Percentiles rank a stretch among this genome's conserved stretches.
Conservation (phyloP, 106 monocot genomes). For the Ottelia alismoides region DNA sequence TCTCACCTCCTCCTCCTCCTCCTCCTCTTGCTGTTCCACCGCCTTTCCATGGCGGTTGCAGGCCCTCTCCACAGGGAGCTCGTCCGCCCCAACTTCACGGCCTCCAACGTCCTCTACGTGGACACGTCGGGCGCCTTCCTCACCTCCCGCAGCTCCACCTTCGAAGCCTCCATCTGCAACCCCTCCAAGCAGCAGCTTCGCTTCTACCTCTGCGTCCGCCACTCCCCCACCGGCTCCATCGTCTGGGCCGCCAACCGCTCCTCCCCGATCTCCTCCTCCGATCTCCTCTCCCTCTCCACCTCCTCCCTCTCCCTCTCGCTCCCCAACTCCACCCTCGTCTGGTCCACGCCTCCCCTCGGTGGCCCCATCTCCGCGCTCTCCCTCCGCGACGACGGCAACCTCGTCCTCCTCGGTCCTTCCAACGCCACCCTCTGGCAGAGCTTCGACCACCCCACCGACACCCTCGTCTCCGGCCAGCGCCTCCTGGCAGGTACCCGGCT, state of each 20-base stretch:
- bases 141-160: slow-evolving; percentile 20
- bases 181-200: slow-evolving; percentile 12
- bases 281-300: slow-evolving; percentile 28
- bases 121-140: slow-evolving; percentile 48
- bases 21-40: slow-evolving; percentile 14
- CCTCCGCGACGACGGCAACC: slow-evolving; percentile 71
- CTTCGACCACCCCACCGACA: slow-evolving; percentile 70
- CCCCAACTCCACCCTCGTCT: slow-evolving; percentile 14
- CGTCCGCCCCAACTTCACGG: slow-evolving; percentile 40
- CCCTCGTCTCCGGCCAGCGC: slow-evolving; percentile 43
- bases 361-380: slow-evolving; percentile 26
- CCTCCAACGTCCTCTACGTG: slow-evolving; percentile 32
- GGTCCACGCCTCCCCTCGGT: slow-evolving; percentile 45
- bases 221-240: slow-evolving; percentile 14
- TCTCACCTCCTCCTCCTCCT: slow-evolving; percentile 4
- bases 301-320: slow-evolving; percentile 31
- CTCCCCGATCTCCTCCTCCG: slow-evolving; percentile 20
- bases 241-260: slow-evolving; percentile 63
- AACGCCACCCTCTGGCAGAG: slow-evolving; percentile 79
- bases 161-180: slow-evolving; percentile 23
- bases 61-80: slow-evolving; percentile 25
- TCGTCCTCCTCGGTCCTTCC: slow-evolving; percentile 36
- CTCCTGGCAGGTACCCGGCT: slow-evolving; percentile 30
- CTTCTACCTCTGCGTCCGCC: slow-evolving; percentile 40
- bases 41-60: slow-evolving; percentile 1